These are phyloP conservation scores for Halophytophthora batemanensis DNA, from an alignment of 352 stramenopile species.

Conservation along the genomic window DNA sequence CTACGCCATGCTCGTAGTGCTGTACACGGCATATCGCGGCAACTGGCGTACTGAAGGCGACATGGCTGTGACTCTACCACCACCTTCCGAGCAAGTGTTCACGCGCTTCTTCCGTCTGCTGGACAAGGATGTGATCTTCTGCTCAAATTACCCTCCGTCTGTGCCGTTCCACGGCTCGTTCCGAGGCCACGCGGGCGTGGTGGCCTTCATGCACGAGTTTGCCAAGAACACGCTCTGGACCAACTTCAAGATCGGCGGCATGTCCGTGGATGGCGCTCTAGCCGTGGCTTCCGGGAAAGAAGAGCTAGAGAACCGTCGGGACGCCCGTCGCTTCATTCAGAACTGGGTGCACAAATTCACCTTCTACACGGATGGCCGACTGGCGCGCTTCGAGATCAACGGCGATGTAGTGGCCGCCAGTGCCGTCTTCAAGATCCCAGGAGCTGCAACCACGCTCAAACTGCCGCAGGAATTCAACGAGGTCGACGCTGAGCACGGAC, in stretches of 20 bases:
- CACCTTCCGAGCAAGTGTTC: constrained; percentile 84
- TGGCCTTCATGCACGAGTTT: constrained; percentile 81
- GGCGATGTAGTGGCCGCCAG: constrained; percentile 83
- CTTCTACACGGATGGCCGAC: constrained; percentile 79
- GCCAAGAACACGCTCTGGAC: constrained; percentile 76
- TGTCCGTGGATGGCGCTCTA: constrained; percentile 82
- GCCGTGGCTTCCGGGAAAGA: constrained; percentile 83
- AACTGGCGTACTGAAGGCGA: constrained; percentile 84
- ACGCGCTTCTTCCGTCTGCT: constrained; percentile 84
- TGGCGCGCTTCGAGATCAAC: constrained; percentile 87
- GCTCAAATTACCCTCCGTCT: constrained; percentile 84
- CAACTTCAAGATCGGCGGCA: constrained; percentile 83
- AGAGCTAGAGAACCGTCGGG: constrained; percentile 83
- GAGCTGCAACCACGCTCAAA: constrained; percentile 80
- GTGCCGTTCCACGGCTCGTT: constrained; percentile 87
- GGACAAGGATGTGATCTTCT: constrained; percentile 86
- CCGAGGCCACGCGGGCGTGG: constrained; percentile 64
- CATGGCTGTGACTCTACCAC: constrained; percentile 85
- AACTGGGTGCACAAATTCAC: constrained; percentile 91
- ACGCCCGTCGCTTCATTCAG: constrained; percentile 82
- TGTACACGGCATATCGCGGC: constrained; percentile 76
- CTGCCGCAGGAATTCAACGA: constrained; percentile 88
- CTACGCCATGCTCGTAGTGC: constrained; percentile 86
- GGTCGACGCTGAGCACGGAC: constrained; percentile 74
- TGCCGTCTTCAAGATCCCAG: constrained; percentile 84